These are phyloP conservation scores for Amaranthus cruentus DNA, from an alignment of 148 eudicot species.

Conservation along the genomic window DNA sequence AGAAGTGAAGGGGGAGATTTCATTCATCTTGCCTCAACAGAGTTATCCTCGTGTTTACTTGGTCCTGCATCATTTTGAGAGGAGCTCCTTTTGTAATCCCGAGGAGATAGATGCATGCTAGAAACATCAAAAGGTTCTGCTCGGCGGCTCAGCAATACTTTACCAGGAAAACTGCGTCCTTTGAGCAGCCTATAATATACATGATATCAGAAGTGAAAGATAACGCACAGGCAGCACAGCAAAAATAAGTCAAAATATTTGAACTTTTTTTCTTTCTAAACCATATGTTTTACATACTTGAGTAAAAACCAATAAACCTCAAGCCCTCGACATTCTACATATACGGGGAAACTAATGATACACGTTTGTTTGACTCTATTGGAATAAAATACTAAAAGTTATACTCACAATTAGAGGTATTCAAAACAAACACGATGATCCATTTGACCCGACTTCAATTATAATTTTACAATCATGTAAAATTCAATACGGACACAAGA, in stretches of 20 bases:
- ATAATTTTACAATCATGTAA: not conserved
- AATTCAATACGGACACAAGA: too few relatives aligned
- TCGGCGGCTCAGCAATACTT: constrained; percentile 72
- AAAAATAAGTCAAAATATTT: not conserved
- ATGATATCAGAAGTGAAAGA: constrained; percentile 5
- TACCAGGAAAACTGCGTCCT: constrained; percentile 98
- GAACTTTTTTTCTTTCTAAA: not conserved
- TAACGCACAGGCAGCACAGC: not conserved
- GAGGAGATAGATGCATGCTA: constrained; percentile 47
- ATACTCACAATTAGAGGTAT: too few relatives aligned
- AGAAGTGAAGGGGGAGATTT: not conserved
- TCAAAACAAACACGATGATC: too few relatives aligned
- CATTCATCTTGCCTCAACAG: constrained; percentile 49
- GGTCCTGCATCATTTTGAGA: constrained; percentile 54
- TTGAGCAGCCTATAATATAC: constrained; percentile 61
- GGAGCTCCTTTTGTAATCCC: constrained; percentile 47
- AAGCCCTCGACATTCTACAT: not conserved
- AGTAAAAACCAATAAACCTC: not conserved
- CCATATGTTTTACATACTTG: not conserved
- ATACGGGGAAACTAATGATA: not conserved
- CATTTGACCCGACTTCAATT: not conserved
- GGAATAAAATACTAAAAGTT: not conserved
- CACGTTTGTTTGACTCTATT: not conserved
- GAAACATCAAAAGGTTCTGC: constrained; percentile 59
- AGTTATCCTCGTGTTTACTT: constrained; percentile 42